Conservation (phyloP, 2,329 filamentous ascomycete genomes). For the Eurotiales sp. region DNA sequence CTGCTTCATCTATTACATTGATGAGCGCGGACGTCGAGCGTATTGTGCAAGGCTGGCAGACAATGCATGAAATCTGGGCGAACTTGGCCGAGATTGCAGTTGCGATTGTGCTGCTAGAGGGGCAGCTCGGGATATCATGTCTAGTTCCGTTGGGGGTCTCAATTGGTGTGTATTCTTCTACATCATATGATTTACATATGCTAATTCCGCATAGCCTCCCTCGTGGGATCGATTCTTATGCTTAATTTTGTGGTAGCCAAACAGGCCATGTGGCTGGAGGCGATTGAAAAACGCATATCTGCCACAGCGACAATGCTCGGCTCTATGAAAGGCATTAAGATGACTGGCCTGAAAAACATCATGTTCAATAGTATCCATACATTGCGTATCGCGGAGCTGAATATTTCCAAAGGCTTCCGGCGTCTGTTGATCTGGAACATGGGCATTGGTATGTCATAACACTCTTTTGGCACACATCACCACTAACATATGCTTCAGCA, state of each 20-base stretch:
- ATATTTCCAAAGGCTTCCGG: constrained; percentile 40
- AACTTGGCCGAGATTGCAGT: constrained; percentile 44
- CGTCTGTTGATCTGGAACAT: constrained; percentile 41
- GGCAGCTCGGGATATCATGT: constrained; percentile 42
- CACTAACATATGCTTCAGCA: constrained; percentile 21
- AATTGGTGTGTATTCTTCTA: constrained; percentile 30
- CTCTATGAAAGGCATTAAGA: constrained; percentile 52
- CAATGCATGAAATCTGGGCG: constrained; percentile 45
- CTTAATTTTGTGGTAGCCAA: constrained; percentile 35
- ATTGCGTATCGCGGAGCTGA: constrained; percentile 39
- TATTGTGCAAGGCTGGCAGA: constrained; percentile 39
- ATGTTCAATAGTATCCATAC: constrained; percentile 37
- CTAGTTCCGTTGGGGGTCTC: constrained; percentile 32
- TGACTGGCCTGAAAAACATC: constrained; percentile 45
- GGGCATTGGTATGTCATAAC: constrained; percentile 29
- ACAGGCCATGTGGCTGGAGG: constrained; percentile 49
- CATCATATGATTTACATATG: neutral
- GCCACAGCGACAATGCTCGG: constrained; percentile 47
- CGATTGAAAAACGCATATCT: constrained; percentile 48
- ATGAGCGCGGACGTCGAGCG: constrained; percentile 48
- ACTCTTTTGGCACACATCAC: neutral
- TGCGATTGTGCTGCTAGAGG: constrained; percentile 41
- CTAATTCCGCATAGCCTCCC: constrained; percentile 24
- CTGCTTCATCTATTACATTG: constrained; percentile 38
- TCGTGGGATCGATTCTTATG: constrained; percentile 31